Evolutionary conservation across 1,139 yeast genomes (phyloP), one percentile per base, ranked within the genome.

Genomic region (Groenewaldozyma auringiensis): DNA sequence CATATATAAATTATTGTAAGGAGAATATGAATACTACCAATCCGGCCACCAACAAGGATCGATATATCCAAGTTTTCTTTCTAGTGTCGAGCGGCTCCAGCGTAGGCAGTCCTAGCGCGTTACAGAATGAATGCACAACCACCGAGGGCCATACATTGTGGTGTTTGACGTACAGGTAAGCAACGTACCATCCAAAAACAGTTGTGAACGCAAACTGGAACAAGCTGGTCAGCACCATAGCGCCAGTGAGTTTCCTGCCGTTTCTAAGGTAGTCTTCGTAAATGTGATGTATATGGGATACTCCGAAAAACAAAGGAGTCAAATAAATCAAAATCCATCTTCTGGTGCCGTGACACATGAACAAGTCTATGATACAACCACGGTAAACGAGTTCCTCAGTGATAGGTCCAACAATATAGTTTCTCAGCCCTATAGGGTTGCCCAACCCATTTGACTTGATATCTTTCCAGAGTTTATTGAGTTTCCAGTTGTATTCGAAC

Each of bases 201-300:
- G 84, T 71, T 1, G 99, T 92, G 62, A 86, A 89, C 0, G 62
- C 44, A 42, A 82, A 65, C 59, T 92, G 98, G 51, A 83, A 72
- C 0, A 64, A 34, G 1, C 78, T 69, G 9, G 68, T 63, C 14
- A 74, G 41, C 0, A 57, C 46, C 21, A 74, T 38, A 3, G 18
- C 47, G 35, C 32, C 43, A 27, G 16, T 36, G 31, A 21, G 44
- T 37, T 42, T 22, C 20, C 11, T 33, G 45, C 37, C 47, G 40
- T 45, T 45, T 14, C 43, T 62, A 6, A 62, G 56, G 50, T 69
- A 70, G 45, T 77, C 57, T 49, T 80, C 85, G 53, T 72, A 73
- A 1, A 81, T 94, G 63, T 92, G 97, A 61, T 92, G 96, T 17
- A 84, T 49, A 64, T 92, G 99, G 0, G 97, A 96, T n/a, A 86